These are phyloP conservation scores for Apiotrichum siamense DNA, from an alignment of 1,284 basidiomycete genomes.

Conservation along the genomic window DNA sequence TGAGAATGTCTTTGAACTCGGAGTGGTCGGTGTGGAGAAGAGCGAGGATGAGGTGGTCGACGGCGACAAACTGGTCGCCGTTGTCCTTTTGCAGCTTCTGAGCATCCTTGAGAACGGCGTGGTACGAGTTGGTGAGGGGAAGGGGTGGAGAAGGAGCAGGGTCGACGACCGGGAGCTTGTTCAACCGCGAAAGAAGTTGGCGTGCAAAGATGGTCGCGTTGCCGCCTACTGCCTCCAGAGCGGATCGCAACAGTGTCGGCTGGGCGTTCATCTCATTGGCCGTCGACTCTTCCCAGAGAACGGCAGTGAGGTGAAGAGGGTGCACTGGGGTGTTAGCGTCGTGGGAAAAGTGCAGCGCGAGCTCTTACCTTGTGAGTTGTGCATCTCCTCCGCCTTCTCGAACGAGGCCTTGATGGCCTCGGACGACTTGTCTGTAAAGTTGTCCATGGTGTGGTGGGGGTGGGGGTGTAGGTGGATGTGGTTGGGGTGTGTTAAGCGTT, in stretches of 20 bases:
- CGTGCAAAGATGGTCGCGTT: constrained; percentile 42
- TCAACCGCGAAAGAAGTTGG: constrained; percentile 38
- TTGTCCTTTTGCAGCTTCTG: constrained; percentile 70
- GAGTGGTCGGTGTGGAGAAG: constrained; percentile 54
- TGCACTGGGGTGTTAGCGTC: constrained; percentile 33
- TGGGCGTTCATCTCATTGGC: constrained; percentile 19
- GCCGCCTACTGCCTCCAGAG: constrained; percentile 44
- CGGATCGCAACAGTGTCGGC: constrained; percentile 39
- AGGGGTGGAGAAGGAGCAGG: constrained; percentile 73
- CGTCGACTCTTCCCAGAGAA: constrained; percentile 41
- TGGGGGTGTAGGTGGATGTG: background rate
- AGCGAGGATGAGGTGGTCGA: constrained; percentile 74
- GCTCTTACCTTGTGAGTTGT: constrained; percentile 41
- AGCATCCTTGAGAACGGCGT: constrained; percentile 72
- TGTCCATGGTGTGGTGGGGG: constrained; percentile 34
- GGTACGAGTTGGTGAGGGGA: constrained; percentile 56
- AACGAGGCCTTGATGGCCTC: constrained; percentile 53
- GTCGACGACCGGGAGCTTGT: constrained; percentile 68
- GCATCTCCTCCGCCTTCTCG: constrained; percentile 46
- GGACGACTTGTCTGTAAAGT: constrained; percentile 49
- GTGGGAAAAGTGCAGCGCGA: background rate
- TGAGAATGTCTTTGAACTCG: constrained; percentile 49
- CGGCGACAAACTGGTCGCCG: constrained; percentile 87
- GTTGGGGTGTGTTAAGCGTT: background rate
- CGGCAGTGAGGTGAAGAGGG: constrained; percentile 45